Percentiles rank a stretch among this genome's conserved stretches.
Conservation (phyloP, 2,329 filamentous ascomycete species). For the Penicillium frequentans region DNA sequence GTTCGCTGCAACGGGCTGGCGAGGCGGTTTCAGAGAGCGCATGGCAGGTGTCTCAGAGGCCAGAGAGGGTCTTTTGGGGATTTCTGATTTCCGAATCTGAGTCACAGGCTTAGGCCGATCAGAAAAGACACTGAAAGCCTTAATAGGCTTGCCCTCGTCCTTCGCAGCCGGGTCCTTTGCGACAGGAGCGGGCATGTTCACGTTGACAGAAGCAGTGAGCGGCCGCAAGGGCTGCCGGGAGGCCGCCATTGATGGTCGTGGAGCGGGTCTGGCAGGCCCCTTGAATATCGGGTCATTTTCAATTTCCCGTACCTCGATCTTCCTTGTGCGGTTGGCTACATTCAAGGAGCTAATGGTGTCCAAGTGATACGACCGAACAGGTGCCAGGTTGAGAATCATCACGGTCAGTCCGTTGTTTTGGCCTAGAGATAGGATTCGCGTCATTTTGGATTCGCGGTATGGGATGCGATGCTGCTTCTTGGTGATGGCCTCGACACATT, state of each 20-base stretch:
- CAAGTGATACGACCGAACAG: conserved; percentile 86
- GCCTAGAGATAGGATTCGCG: conserved; percentile 83
- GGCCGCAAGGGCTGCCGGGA: conserved; percentile 76
- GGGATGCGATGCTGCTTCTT: conserved; percentile 74
- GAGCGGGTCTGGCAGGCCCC: conserved; percentile 61
- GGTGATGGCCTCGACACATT: conserved; percentile 93
- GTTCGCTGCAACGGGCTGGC: conserved; percentile 28
- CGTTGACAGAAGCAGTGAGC: conserved; percentile 72
- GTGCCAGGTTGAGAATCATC: conserved; percentile 94
- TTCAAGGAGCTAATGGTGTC: conserved; percentile 93
- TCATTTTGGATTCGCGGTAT: conserved; percentile 97
- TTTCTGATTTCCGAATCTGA: conserved; percentile 41
- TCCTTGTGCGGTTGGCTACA: conserved; percentile 92
- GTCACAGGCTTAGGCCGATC: conserved; percentile 61
- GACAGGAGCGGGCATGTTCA: conserved; percentile 60
- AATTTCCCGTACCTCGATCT: conserved; percentile 92
- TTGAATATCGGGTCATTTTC: conserved; percentile 94
- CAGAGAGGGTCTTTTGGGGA: conserved; percentile 47
- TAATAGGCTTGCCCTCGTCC: conserved; percentile 69
- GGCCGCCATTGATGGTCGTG: conserved; percentile 41
- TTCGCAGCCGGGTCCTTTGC: conserved; percentile 53
- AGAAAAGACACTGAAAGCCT: conserved; percentile 83
- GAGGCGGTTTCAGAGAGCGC: conserved; percentile 53
- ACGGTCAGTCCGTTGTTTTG: conserved; percentile 94
- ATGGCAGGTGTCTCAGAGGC: conserved; percentile 32